Conservation (phyloP, 140 eudicot genomes). For the Flaveria floridana region DNA sequence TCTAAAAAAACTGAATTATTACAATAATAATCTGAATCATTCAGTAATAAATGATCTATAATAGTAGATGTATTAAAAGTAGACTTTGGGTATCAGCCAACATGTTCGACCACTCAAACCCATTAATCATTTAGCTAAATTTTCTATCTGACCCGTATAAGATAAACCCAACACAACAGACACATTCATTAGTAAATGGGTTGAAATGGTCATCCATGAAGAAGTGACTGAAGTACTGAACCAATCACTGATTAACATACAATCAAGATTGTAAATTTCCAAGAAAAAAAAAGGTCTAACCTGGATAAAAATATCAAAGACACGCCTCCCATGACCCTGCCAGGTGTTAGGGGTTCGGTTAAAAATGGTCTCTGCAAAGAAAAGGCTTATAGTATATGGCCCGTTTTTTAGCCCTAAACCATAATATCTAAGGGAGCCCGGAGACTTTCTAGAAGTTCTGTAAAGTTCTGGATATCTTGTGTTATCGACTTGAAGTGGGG, state of each 20-base stretch:
- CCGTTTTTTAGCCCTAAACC: conserved; percentile 49
- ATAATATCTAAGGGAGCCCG: conserved; percentile 53
- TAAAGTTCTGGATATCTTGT: conserved; percentile 44
- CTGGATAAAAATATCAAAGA: conserved; percentile 58
- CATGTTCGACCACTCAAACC: not conserved
- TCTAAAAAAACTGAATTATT: not conserved
- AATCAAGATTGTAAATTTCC: not conserved
- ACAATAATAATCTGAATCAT: not conserved
- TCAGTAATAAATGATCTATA: not conserved
- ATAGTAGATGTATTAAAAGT: not conserved
- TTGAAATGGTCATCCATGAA: conserved; percentile 1
- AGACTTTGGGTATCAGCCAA: not conserved
- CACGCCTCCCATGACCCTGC: conserved; percentile 44
- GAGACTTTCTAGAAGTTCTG: conserved; percentile 43
- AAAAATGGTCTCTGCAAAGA: conserved; percentile 43
- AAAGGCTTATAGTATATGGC: conserved; percentile 41
- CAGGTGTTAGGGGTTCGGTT: conserved; percentile 33
- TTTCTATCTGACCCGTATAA: not conserved
- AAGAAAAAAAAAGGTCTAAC: conserved; percentile 25
- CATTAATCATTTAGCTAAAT: not conserved
- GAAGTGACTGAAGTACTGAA: not conserved
- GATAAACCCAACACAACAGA: not conserved
- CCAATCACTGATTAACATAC: not conserved
- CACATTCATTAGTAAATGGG: not conserved
- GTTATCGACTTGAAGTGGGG: conserved; percentile 29